Conservation (phyloP, 768 basidiomycete genomes). For the Artomyces pyxidatus region DNA sequence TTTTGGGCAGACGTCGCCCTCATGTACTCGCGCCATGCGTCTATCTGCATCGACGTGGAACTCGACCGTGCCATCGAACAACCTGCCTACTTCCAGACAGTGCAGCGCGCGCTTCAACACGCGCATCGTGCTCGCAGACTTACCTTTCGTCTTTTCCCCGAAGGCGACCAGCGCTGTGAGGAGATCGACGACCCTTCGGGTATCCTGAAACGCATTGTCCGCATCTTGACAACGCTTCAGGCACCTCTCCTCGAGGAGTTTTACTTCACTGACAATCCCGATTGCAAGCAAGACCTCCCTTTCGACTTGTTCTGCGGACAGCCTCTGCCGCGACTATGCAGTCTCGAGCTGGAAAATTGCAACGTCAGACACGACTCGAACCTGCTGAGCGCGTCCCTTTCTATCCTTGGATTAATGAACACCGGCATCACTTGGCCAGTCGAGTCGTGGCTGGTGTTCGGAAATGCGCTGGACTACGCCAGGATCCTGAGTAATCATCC, state of each 20-base stretch:
- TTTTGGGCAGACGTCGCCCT: background rate
- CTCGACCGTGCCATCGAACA: background rate
- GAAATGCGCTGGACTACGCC: background rate
- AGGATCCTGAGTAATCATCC: background rate
- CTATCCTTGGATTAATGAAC: background rate
- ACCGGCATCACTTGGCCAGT: background rate
- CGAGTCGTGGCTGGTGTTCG: background rate
- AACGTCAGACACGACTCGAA: background rate
- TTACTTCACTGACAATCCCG: background rate
- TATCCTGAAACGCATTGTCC: background rate
- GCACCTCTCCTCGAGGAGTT: background rate
- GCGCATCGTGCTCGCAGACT: background rate
- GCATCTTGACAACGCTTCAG: background rate
- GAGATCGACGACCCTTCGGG: too few species aligned
- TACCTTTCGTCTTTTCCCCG: background rate
- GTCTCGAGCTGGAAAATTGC: background rate
- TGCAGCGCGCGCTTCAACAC: background rate
- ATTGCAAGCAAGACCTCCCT: background rate
- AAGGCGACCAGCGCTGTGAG: background rate
- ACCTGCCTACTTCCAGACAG: background rate
- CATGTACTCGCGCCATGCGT: background rate
- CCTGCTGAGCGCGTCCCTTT: background rate
- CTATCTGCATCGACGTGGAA: background rate
- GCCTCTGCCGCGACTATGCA: background rate
- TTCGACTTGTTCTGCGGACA: background rate